Percentiles rank a stretch among this genome's conserved stretches.
phyloP scores from a whole-genome alignment of 257 asterid genomes.

The Jacaranda mimosifolia region DNA sequence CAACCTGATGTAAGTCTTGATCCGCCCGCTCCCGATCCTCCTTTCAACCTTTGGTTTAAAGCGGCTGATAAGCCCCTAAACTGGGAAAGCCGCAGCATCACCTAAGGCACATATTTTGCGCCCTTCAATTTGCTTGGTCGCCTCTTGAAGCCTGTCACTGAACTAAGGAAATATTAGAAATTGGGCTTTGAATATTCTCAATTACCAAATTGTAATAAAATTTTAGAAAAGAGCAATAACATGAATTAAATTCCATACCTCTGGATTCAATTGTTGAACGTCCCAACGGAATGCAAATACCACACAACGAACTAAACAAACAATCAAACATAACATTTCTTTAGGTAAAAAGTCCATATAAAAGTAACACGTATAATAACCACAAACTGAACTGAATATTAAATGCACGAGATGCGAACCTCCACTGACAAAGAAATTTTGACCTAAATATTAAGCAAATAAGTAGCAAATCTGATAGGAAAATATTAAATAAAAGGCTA shows the following conservation, averaged over 20 bases:
- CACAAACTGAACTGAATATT: neutral
- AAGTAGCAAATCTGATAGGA: too few relatives aligned
- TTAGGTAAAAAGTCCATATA: neutral
- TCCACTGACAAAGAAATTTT: slow-evolving; percentile 92
- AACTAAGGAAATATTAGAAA: too few relatives aligned
- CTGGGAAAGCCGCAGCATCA: slow-evolving; percentile 99
- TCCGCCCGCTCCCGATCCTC: slow-evolving; percentile 95
- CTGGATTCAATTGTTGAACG: slow-evolving; percentile 78
- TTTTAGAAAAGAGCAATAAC: neutral
- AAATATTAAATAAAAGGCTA: too few relatives aligned
- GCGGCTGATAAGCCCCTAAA: slow-evolving; percentile 98
- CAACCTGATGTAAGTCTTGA: slow-evolving; percentile 80
- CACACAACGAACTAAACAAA: slow-evolving; percentile 74
- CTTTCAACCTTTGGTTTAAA: slow-evolving; percentile 95
- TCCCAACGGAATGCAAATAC: slow-evolving; percentile 79
- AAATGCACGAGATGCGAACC: slow-evolving; percentile 55
- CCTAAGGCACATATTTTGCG: slow-evolving; percentile 99
- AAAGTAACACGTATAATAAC: neutral
- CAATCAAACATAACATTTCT: slow-evolving; percentile 12
- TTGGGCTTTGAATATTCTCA: too few relatives aligned
- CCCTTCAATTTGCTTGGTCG: slow-evolving; percentile 55
- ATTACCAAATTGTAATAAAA: neutral
- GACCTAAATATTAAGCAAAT: too few relatives aligned
- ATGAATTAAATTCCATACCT: slow-evolving; percentile 54
- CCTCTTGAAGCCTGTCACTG: too few relatives aligned